Percentiles rank a stretch among this genome's conserved stretches.
Conservation (phyloP, 2,329 filamentous ascomycete genomes). For the Sporothrix mexicana region DNA sequence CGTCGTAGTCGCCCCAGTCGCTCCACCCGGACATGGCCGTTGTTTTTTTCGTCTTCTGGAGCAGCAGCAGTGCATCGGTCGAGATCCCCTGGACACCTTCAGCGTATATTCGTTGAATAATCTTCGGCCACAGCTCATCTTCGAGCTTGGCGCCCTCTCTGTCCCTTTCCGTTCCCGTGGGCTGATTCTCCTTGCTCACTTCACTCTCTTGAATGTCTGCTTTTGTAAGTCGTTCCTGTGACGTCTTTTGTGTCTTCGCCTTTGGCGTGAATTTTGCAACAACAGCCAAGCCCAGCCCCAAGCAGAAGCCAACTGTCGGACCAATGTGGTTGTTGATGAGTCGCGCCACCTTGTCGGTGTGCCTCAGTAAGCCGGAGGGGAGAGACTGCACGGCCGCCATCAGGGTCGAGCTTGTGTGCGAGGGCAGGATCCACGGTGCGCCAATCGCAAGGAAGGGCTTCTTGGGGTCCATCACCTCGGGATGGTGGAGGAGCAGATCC, state of each 20-base stretch:
- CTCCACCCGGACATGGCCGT: constrained; percentile 39
- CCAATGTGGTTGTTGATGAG: constrained; percentile 39
- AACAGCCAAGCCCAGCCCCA: constrained; percentile 28
- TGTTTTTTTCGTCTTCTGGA: constrained; percentile 39
- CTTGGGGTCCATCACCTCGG: constrained; percentile 41
- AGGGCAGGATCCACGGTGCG: constrained; percentile 44
- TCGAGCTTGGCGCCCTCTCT: constrained; percentile 38
- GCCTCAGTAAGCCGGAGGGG: constrained; percentile 38
- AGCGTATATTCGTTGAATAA: constrained; percentile 40
- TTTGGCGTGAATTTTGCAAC: background rate
- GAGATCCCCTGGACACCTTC: constrained; percentile 41
- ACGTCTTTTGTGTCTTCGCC: background rate
- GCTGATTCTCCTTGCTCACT: too few species aligned
- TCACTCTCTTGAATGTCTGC: background rate
- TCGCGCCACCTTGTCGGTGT: constrained; percentile 38
- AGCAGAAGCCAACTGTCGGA: constrained; percentile 35
- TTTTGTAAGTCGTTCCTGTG: background rate
- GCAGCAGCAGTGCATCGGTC: constrained; percentile 42
- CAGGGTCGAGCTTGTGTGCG: constrained; percentile 39
- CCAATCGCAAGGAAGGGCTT: constrained; percentile 42
- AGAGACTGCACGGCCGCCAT: constrained; percentile 39
- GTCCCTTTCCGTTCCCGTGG: constrained; percentile 19
- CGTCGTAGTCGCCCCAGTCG: constrained; percentile 44
- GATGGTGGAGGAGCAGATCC: constrained; percentile 43
- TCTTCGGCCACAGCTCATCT: constrained; percentile 35